Base-by-base conservation (phyloP, 129 eudicot genomes). In the Apium graveolens region DNA sequence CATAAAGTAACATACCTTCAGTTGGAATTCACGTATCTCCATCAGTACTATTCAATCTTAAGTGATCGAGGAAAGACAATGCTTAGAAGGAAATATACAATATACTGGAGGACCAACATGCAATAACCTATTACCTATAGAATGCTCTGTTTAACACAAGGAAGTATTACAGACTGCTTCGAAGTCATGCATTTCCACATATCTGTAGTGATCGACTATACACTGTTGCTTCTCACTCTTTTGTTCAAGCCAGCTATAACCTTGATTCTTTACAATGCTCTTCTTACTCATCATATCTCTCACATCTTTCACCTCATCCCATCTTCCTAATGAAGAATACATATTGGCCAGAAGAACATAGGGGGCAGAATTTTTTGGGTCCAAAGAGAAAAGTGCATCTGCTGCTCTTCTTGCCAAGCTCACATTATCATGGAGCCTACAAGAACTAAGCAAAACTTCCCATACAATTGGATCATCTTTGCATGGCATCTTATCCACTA, bases 331-430 rank as follows among this genome's bases (percentile, higher is more conserved):
- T 34, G 93, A 93, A 44, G 96, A 86, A 81, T 91, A 93, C 89
- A 91, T 86, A 73, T 91, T 93, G n/a, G 97, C 98, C 80, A 93
- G 79, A 85, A 91, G 98, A 53, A 88, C 87, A 76, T 93, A 93
- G 39, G 97, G 90, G 27, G 93, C 87, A 51, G 90, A 87, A 81
- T 85, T 87, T 57, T 82, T 41, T 8, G 96, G 96, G 74, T 91
- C 83, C 76, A 91, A 68, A 9, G 85, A 78, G 74, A 93, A 83
- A 73, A 93, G 93, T 78, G 86, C 94, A 14, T 86, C 84, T 1
- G 91, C 93, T 16, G 93, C 96, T 81, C 86, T 84, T 86, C 74
- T 86, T 29, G 91, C 97, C 78, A 93, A 88, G 18, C 70, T 65
- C 45, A 86, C 90, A 83, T 89, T 84, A 65, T 63, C 83, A 86